Evolutionary conservation across 2,329 filamentous ascomycete genomes (phyloP).

Genomic region (Paecilomyces niveus): DNA sequence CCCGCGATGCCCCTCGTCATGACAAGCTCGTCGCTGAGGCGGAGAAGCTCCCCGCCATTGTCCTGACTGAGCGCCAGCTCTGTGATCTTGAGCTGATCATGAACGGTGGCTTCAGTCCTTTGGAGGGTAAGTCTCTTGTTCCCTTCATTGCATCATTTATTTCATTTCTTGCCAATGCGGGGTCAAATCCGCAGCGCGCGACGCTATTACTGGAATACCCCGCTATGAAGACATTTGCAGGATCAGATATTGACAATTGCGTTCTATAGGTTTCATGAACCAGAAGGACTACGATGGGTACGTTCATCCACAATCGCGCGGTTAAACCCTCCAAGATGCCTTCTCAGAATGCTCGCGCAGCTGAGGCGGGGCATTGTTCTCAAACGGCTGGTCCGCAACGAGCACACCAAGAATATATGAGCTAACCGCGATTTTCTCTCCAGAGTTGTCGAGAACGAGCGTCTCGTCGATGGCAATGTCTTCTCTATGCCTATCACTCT

Average conservation of each 20-base stretch:
- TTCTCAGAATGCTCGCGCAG: background rate
- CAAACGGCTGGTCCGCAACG: background rate
- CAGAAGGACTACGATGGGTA: constrained; percentile 95
- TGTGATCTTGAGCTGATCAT: constrained; percentile 97
- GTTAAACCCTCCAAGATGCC: background rate
- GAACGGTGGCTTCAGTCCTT: constrained; percentile 93
- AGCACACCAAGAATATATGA: background rate
- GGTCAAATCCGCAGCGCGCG: background rate
- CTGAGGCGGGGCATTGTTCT: background rate
- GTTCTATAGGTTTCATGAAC: constrained; percentile 76
- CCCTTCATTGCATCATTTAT: background rate
- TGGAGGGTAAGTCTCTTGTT: constrained; percentile 65
- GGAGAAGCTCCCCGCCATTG: constrained; percentile 75
- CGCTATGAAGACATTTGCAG: background rate
- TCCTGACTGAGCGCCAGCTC: constrained; percentile 86
- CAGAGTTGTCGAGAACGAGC: constrained; percentile 82
- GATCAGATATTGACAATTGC: constrained; percentile 3
- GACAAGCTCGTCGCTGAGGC: constrained; percentile 74
- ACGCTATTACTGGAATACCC: background rate
- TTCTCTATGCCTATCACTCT: constrained; percentile 97
- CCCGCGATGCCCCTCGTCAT: constrained; percentile 80
- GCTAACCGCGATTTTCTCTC: constrained; percentile 1
- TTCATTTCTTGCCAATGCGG: background rate
- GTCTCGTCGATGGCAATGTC: constrained; percentile 79
- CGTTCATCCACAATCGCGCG: constrained; percentile 19